phyloP scores from a whole-genome alignment of 2,329 filamentous ascomycete species.

The Didymella keratinophila region DNA sequence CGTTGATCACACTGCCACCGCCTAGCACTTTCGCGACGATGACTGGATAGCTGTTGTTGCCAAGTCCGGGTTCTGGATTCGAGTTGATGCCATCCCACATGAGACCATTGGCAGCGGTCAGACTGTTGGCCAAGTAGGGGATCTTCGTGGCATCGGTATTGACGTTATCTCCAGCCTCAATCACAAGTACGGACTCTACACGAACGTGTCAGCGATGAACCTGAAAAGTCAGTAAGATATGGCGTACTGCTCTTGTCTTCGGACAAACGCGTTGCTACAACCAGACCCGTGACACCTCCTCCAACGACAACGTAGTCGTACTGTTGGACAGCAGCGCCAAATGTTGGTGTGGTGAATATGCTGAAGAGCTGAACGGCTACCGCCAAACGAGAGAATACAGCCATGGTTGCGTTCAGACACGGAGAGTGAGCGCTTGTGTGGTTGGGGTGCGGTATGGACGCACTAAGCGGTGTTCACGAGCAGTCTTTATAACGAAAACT shows the following conservation, averaged over 20 bases:
- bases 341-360: conserved; percentile 27
- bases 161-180: conserved; percentile 3
- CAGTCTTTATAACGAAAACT: conserved; percentile 2
- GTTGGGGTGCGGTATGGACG: not conserved
- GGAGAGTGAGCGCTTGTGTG: no score
- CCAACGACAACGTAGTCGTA: conserved; percentile 47
- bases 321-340: conserved; percentile 19
- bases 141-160: conserved; percentile 22
- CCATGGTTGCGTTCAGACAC: not conserved
- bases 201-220: conserved; percentile 13
- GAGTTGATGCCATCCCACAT: conserved; percentile 34
- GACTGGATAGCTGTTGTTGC: conserved; percentile 30
- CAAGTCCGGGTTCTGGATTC: conserved; percentile 31
- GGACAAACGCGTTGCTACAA: conserved; percentile 38
- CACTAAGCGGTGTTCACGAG: not conserved
- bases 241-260: conserved; percentile 35
- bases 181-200: conserved; percentile 25
- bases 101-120: conserved; percentile 28
- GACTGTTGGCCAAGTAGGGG: conserved; percentile 36
- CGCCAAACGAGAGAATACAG: conserved; percentile 35
- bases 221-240: no score
- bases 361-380: conserved; percentile 34
- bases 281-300: conserved; percentile 38
- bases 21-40: conserved; percentile 38
- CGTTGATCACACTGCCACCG: conserved; percentile 45